Evolutionary conservation across 306 rosid genomes (phyloP).

Genomic region (Glycyrrhiza uralensis): DNA sequence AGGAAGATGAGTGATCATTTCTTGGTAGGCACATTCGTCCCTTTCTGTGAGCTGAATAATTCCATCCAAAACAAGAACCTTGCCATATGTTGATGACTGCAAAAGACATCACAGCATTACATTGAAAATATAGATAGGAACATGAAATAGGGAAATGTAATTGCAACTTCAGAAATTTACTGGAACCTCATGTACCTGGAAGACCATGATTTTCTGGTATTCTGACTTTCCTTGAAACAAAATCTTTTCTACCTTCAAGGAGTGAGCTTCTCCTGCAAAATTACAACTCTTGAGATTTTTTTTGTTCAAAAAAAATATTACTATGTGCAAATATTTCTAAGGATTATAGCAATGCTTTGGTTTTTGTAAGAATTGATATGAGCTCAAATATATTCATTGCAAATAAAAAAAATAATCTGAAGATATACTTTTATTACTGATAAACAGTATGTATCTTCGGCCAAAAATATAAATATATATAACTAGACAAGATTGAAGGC

Average conservation of each 20-base stretch:
- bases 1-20: conserved; percentile 96
- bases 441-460: not conserved
- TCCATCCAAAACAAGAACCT: conserved; percentile 95
- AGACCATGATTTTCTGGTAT: conserved; percentile 85
- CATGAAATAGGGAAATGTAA: not conserved
- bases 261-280: conserved; percentile 94
- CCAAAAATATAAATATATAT: not conserved
- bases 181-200: conserved; percentile 56
- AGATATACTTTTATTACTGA: not conserved
- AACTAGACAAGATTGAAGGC: not conserved
- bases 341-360: not conserved
- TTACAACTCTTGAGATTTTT: not conserved
- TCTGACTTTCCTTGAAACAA: conserved; percentile 86
- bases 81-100: conserved; percentile 97
- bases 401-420: not conserved
- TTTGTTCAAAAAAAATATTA: not conserved
- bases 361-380: not conserved
- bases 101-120: conserved; percentile 20
- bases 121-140: conserved; percentile 7
- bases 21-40: conserved; percentile 99
- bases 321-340: not conserved
- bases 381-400: not conserved
- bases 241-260: conserved; percentile 88
- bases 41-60: conserved; percentile 97
- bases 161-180: not conserved